Evolutionary conservation across 2,329 filamentous ascomycete species (phyloP).

Genomic region (Claviceps quebecensis): DNA sequence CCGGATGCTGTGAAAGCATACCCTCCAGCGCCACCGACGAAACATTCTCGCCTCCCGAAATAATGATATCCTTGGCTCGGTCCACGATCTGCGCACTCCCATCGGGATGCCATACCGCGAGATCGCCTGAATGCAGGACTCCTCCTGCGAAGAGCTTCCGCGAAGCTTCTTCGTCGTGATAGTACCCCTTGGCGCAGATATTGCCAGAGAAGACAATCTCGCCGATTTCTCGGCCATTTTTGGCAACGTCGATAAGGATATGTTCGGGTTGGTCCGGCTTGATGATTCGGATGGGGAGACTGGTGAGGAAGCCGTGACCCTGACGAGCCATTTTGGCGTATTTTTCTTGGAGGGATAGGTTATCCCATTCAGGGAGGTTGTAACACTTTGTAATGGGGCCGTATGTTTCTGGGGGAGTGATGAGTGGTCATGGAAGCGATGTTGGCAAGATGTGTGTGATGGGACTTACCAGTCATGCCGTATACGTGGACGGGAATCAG

Average conservation of each 20-base stretch:
- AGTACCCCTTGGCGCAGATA: slow-evolving; percentile 84
- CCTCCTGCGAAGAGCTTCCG: slow-evolving; percentile 77
- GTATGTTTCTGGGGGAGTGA: slow-evolving; percentile 54
- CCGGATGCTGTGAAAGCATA: slow-evolving; percentile 77
- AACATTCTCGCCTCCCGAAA: slow-evolving; percentile 94
- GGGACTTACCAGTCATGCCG: slow-evolving; percentile 43
- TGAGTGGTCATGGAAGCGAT: neutral
- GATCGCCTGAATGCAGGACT: slow-evolving; percentile 74
- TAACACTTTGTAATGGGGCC: slow-evolving; percentile 95
- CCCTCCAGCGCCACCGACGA: slow-evolving; percentile 84
- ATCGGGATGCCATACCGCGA: slow-evolving; percentile 87
- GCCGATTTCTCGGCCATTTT: slow-evolving; percentile 34
- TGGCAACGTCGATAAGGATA: slow-evolving; percentile 29
- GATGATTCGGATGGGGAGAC: slow-evolving; percentile 67
- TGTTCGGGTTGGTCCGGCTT: slow-evolving; percentile 61
- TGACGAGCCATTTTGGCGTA: slow-evolving; percentile 87
- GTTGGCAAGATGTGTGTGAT: neutral
- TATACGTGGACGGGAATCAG: slow-evolving; percentile 88
- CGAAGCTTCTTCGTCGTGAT: slow-evolving; percentile 78
- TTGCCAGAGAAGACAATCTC: slow-evolving; percentile 75
- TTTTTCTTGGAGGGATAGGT: slow-evolving; percentile 56
- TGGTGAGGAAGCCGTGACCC: slow-evolving; percentile 80
- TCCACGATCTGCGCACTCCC: slow-evolving; percentile 86
- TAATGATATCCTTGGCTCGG: slow-evolving; percentile 94
- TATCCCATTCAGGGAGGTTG: slow-evolving; percentile 68